Evolutionary conservation across 371 early-diverging fungal species (phyloP).

Genomic region (Apophysomyces variabilis): DNA sequence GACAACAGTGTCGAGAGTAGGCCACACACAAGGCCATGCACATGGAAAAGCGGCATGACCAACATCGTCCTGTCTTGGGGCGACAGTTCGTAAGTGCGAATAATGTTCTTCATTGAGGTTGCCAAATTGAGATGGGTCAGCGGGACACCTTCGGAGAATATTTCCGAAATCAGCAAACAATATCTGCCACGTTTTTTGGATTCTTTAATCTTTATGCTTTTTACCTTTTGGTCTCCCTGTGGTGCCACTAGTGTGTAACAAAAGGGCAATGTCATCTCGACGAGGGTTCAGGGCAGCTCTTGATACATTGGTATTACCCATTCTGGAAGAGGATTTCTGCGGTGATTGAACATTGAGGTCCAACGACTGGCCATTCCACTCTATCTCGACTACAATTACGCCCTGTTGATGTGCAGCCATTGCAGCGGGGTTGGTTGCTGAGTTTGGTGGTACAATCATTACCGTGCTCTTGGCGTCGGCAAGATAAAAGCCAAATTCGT

Average conservation of each 20-base stretch:
- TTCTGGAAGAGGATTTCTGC: not conserved
- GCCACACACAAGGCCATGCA: slow-evolving; percentile 86
- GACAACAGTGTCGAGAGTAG: slow-evolving; percentile 75
- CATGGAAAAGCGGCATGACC: slow-evolving; percentile 95
- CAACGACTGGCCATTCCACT: slow-evolving; percentile 52
- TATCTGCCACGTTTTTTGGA: slow-evolving; percentile 1
- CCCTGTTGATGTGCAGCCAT: slow-evolving; percentile 64
- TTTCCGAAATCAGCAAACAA: slow-evolving; percentile 12
- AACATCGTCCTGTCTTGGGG: slow-evolving; percentile 69
- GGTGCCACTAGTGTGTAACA: slow-evolving; percentile 97
- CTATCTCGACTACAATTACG: slow-evolving; percentile 57
- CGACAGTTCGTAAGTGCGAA: slow-evolving; percentile 67
- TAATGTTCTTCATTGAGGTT: slow-evolving; percentile 76
- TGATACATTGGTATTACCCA: not conserved
- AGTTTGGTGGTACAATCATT: slow-evolving; percentile 67
- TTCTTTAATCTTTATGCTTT: not conserved
- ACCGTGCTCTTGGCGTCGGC: slow-evolving; percentile 69
- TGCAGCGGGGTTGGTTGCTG: slow-evolving; percentile 55
- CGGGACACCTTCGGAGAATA: slow-evolving; percentile 67
- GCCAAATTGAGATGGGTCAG: slow-evolving; percentile 82
- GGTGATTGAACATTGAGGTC: slow-evolving; percentile 33
- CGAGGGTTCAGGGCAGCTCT: slow-evolving; percentile 32
- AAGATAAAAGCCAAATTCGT: slow-evolving; percentile 83
- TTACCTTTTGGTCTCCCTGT: slow-evolving; percentile 85
- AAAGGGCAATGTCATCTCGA: slow-evolving; percentile 74